Evolutionary conservation across 768 basidiomycete genomes (phyloP).

Genomic region (Cyathus striatus): DNA sequence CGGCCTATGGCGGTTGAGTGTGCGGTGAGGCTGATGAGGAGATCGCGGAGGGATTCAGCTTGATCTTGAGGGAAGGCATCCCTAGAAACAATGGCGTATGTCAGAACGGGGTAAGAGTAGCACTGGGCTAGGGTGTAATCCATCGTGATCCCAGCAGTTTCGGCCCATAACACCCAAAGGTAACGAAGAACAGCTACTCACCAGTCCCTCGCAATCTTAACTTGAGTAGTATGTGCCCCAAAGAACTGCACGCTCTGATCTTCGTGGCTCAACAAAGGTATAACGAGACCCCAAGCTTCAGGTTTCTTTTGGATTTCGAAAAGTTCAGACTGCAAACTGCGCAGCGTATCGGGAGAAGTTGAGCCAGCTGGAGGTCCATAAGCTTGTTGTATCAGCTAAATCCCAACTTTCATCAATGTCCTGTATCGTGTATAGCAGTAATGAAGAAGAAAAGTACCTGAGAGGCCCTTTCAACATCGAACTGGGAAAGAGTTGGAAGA

Average conservation of each 20-base stretch:
- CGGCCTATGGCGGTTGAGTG: constrained; percentile 55
- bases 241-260: constrained; percentile 91
- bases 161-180: neutral
- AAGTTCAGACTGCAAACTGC: constrained; percentile 63
- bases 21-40: constrained; percentile 66
- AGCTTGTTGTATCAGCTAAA: constrained; percentile 64
- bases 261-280: constrained; percentile 65
- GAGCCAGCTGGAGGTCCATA: constrained; percentile 46
- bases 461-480: constrained; percentile 9
- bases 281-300: constrained; percentile 81
- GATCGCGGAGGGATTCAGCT: constrained; percentile 50
- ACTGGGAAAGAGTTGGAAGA: constrained; percentile 9
- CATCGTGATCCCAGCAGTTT: neutral
- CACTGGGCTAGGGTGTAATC: neutral
- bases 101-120: neutral
- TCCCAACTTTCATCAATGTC: constrained; percentile 1
- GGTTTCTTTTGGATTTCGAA: constrained; percentile 72
- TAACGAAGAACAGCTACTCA: constrained; percentile 27
- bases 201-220: constrained; percentile 94
- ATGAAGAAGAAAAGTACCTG: constrained; percentile 7
- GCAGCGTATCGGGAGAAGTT: constrained; percentile 53
- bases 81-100: constrained; percentile 38
- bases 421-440: constrained; percentile 1
- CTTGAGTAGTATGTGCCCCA: constrained; percentile 89
- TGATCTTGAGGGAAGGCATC: constrained; percentile 66